Base-by-base conservation (phyloP, 192 early-diverging fungal species). In the Jimgerdemannia flammicorona region DNA sequence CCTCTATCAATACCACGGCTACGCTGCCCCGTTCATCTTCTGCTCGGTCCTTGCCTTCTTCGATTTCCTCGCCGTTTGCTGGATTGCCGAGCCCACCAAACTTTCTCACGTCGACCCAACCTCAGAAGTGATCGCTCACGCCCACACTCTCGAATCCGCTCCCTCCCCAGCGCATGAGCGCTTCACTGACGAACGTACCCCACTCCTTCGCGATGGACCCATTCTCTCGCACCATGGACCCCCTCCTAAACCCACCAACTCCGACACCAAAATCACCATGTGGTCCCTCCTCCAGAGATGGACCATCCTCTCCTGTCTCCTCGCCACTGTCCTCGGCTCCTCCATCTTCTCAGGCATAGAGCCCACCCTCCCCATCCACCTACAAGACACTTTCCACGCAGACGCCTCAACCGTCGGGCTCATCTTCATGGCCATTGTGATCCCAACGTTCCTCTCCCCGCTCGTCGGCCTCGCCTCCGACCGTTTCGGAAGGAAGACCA, bases 11-110 rank as follows among this genome's bases (percentile, higher is more conserved):
- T 87, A 86, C n/a, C 88, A 89, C 68, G 92, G 91, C 69, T 84
- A 86, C 20, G 80, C 82, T 11, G 87, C 91, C 9, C 92, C 92
- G 19, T 92, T 93, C 67, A 85, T 90, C 18, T 91, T 94, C 78
- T 90, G 90, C 44, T 89, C 84, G 20, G 88, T 73, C 3, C 79
- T 94, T 20, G 85, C 89, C 1, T 76, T 77, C 8, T 43, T 91
- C 10, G 90, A 93, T 70, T 87, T 94, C 69, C 69, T 89, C 40
- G 85, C 82, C 69, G 87, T 90, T 18, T 73, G 91, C 41, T 78
- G 90, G 74, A 82, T 94, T 19, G 81, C 81, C 8, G 93, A 94
- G 75, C 87, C 92, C 8, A 80, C 75, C 2, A 80, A 87, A 66
- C 72, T 67, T 65, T 40, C 64, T 39, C 64, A 66, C 39, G 19